Evolutionary conservation across 129 eudicot genomes (phyloP), one percentile per base, ranked within the genome.

Genomic region (Smallanthus sonchifolius): DNA sequence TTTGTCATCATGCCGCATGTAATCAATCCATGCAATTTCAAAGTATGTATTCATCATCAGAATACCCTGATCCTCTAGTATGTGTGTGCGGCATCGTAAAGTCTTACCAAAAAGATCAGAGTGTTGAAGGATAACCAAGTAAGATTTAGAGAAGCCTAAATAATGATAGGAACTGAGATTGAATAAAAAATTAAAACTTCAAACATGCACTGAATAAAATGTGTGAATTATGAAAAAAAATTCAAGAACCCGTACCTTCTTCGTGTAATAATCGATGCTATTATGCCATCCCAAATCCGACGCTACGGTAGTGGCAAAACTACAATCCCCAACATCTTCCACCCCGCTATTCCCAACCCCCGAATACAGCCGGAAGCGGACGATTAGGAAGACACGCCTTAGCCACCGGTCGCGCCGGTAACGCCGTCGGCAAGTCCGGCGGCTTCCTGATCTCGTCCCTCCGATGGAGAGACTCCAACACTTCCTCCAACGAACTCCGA

Each of bases 401-500:
- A 2, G 95, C 84, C 2, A 82, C 84, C 9, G 98, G 98, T 32
- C 98, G 78, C 2, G 89, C 39, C 0, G 98, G 98, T 34, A 94
- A 69, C 16, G 85, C 97, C 42, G 98, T 97, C 19, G 97, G 98
- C 71, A 81, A 15, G 83, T 94, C 97, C 72, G 82, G 78, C 1
- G 91, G 87, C 75, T 86, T 81, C 82, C 84, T 85, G 5, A 49
- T 51, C 49, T 79, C 96, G 5, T 89, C 92, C 49, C 81, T 82
- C 60, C 74, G 84, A 75, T 77, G 87, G 78, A 94, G 87, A 49
- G 83, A 76, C 13, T 90, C 93, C 43, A 94, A 77, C 98, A 94
- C 86, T 78, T 88, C 98, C 86, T 94, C 98, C 80, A 94, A 75
- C 39, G 98, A 94, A 70, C 98, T 94, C 64, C 96, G 85, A 79